Percentiles rank a stretch among this genome's conserved stretches.
Evolutionary conservation across 1,139 yeast genomes (phyloP).

Genomic region (Casaregolazyma lundiana): DNA sequence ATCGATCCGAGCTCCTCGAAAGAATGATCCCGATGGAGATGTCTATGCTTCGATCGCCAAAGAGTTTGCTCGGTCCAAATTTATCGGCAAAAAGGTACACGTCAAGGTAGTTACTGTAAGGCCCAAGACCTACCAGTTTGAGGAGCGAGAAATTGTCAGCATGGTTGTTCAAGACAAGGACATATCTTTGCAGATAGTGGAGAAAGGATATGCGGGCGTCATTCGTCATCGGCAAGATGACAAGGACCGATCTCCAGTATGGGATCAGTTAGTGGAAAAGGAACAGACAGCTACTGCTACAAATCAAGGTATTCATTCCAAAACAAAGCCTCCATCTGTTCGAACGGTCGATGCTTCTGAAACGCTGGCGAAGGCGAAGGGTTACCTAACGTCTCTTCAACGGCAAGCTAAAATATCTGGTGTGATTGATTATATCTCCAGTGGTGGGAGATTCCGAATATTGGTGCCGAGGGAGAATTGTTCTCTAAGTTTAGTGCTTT

Average conservation of each 20-base stretch:
- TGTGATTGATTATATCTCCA: constrained; percentile 65
- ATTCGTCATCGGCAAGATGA: constrained; percentile 69
- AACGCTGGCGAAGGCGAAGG: constrained; percentile 62
- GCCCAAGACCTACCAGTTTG: constrained; percentile 59
- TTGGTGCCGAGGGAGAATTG: constrained; percentile 68
- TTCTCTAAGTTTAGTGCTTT: constrained; percentile 65
- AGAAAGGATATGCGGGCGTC: constrained; percentile 71
- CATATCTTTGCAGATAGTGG: constrained; percentile 58
- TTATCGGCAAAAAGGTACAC: constrained; percentile 64
- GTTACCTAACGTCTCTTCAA: constrained; percentile 65
- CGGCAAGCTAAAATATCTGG: constrained; percentile 62
- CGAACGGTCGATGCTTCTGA: constrained; percentile 80
- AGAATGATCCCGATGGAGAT: constrained; percentile 53
- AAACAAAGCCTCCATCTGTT: constrained; percentile 53
- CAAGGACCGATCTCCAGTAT: constrained; percentile 64
- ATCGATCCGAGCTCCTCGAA: constrained; percentile 69
- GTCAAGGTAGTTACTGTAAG: constrained; percentile 62
- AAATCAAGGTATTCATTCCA: constrained; percentile 60
- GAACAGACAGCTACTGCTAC: constrained; percentile 57
- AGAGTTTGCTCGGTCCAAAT: constrained; percentile 64
- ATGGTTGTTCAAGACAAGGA: constrained; percentile 49
- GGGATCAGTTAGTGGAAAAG: constrained; percentile 73
- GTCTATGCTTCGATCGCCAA: constrained; percentile 61
- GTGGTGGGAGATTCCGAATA: constrained; percentile 64
- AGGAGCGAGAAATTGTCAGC: constrained; percentile 62